These are phyloP conservation scores for Senna tora DNA, from an alignment of 306 rosid species.

Conservation along the genomic window DNA sequence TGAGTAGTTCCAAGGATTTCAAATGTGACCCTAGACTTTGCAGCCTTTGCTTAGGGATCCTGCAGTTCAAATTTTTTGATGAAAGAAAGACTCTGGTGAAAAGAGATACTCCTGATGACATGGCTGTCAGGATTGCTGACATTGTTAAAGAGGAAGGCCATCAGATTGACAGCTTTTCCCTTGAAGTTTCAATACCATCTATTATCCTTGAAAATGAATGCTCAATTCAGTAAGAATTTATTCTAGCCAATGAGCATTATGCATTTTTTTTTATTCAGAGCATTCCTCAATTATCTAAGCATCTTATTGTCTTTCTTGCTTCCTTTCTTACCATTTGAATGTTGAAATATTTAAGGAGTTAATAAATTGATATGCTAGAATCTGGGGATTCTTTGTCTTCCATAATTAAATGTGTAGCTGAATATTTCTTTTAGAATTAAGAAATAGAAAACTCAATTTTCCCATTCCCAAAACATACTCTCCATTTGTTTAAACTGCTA, in stretches of 20 bases:
- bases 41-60: slow-evolving; percentile 74
- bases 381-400: neutral
- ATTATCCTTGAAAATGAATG: slow-evolving; percentile 57
- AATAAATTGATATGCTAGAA: neutral
- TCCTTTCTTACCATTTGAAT: neutral
- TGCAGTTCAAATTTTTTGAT: slow-evolving; percentile 63
- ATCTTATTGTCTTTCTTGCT: neutral
- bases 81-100: slow-evolving; percentile 36
- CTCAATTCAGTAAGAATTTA: slow-evolving; percentile 49
- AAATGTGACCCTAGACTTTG: slow-evolving; percentile 49
- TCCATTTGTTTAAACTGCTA: slow-evolving; percentile 19
- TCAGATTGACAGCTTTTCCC: slow-evolving; percentile 66
- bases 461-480: neutral
- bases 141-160: slow-evolving; percentile 54
- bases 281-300: neutral
- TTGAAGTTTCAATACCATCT: slow-evolving; percentile 75
- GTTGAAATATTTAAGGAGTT: neutral
- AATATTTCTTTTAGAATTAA: slow-evolving; percentile 1
- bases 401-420: neutral
- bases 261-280: neutral
- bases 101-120: slow-evolving; percentile 44
- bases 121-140: slow-evolving; percentile 60
- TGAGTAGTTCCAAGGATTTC: slow-evolving; percentile 20
- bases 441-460: neutral
- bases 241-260: slow-evolving; percentile 5